phyloP scores from a whole-genome alignment of 108 stramenopile species.

The Aurantiochytrium sp. region DNA sequence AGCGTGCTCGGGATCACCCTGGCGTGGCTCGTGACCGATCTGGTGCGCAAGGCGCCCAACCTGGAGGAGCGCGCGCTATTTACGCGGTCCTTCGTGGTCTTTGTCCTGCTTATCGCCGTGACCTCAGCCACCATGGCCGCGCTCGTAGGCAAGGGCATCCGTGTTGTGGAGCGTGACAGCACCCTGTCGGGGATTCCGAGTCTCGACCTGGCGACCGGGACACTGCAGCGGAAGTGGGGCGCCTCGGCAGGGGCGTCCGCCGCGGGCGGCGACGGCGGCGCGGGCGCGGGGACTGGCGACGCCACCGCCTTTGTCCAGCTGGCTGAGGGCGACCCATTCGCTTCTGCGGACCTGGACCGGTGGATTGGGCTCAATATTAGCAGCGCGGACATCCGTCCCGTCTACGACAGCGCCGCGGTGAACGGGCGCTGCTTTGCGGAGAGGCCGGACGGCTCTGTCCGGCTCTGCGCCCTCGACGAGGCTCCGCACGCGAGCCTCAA shows the following conservation, averaged over 20 bases:
- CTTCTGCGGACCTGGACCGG: background rate
- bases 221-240: background rate
- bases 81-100: background rate
- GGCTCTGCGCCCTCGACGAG: background rate
- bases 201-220: background rate
- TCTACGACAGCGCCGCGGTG: background rate
- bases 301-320: background rate
- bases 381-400: background rate
- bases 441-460: background rate
- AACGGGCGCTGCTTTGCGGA: background rate
- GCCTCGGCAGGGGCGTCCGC: no score
- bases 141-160: background rate
- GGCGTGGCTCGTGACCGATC: background rate
- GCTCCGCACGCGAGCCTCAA: no score
- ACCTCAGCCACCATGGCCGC: background rate
- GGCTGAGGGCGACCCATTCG: background rate
- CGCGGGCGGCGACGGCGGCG: no score
- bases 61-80: background rate
- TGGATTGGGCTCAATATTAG: background rate
- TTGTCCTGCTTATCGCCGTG: background rate
- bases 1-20: background rate
- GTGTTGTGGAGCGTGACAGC: background rate
- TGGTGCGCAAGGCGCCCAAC: background rate
- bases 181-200: background rate
- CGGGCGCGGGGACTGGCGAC: background rate